Evolutionary conservation across 2,329 filamentous ascomycete genomes (phyloP).

Genomic region (Fusarium dimerum): DNA sequence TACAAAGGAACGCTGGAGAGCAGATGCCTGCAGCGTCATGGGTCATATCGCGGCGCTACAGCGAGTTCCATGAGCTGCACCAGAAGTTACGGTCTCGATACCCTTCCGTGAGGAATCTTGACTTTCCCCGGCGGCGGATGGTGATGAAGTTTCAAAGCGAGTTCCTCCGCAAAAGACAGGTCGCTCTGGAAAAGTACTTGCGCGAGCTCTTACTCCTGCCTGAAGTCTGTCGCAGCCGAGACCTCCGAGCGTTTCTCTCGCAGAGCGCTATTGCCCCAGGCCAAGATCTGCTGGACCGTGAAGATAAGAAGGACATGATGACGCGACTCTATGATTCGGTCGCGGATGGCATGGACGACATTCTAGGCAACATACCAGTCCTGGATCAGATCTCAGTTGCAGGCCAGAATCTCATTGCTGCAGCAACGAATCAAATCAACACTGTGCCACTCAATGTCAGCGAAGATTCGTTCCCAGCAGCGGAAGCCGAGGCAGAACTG

Average conservation of each 20-base stretch:
- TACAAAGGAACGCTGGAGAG: conserved; percentile 85
- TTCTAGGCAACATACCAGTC: conserved; percentile 92
- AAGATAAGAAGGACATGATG: conserved; percentile 83
- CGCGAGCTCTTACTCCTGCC: conserved; percentile 80
- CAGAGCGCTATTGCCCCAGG: conserved; percentile 75
- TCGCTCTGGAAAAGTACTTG: conserved; percentile 84
- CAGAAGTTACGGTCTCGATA: conserved; percentile 84
- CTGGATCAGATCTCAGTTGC: conserved; percentile 91
- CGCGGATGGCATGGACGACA: conserved; percentile 96
- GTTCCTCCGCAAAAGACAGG: conserved; percentile 85
- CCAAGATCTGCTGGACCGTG: conserved; percentile 56
- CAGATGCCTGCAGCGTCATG: conserved; percentile 96
- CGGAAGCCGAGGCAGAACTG: conserved; percentile 90
- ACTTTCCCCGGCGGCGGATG: conserved; percentile 88
- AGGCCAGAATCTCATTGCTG: conserved; percentile 85
- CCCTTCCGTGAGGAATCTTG: conserved; percentile 81
- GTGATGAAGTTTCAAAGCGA: conserved; percentile 97
- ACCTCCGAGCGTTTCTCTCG: conserved; percentile 88
- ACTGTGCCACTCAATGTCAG: conserved; percentile 53
- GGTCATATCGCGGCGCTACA: conserved; percentile 90
- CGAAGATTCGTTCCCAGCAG: conserved; percentile 54
- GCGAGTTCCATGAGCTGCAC: conserved; percentile 94
- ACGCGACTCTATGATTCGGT: conserved; percentile 95
- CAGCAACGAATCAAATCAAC: conserved; percentile 66
- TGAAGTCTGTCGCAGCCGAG: conserved; percentile 90